These are phyloP conservation scores for Cystoisospora suis DNA, from an alignment of 169 alveolate genomes.

Conservation along the genomic window DNA sequence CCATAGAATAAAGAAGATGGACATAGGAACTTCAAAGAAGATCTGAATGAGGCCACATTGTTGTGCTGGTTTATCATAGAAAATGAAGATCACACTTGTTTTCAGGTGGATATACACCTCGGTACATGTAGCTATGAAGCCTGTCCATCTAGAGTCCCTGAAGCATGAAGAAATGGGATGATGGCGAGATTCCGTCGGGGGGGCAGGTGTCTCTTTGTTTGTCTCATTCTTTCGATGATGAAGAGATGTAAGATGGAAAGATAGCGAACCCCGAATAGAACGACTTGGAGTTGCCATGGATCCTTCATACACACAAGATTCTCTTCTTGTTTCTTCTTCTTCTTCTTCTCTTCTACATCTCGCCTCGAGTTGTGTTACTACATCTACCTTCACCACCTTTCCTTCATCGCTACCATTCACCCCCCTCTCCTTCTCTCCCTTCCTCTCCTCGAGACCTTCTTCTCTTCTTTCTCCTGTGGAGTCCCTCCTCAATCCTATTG, in stretches of 20 bases:
- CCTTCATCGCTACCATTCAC: not conserved
- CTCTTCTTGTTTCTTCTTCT: not conserved
- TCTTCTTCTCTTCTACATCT: not conserved
- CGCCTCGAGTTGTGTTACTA: not conserved
- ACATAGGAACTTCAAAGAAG: constrained; percentile 34
- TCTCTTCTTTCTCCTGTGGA: not conserved
- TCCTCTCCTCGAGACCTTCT: not conserved
- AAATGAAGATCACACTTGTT: not conserved
- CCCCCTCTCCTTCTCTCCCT: not conserved
- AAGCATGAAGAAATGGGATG: not conserved
- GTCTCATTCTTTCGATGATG: too few relatives aligned
- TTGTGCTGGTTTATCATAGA: not conserved
- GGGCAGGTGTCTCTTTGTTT: too few relatives aligned
- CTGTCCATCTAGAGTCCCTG: not conserved
- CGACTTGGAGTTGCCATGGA: too few relatives aligned
- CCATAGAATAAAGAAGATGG: constrained; percentile 19
- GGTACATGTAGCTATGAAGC: not conserved
- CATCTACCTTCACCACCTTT: not conserved
- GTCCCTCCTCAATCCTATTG: not conserved
- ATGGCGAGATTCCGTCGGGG: too few relatives aligned
- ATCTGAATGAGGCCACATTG: constrained; percentile 1
- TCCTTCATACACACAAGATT: too few relatives aligned
- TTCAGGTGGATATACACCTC: not conserved
- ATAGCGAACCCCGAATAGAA: too few relatives aligned
- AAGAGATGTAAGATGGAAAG: too few relatives aligned